phyloP scores from a whole-genome alignment of 1,139 yeast species.

The Torulaspora globosa region DNA sequence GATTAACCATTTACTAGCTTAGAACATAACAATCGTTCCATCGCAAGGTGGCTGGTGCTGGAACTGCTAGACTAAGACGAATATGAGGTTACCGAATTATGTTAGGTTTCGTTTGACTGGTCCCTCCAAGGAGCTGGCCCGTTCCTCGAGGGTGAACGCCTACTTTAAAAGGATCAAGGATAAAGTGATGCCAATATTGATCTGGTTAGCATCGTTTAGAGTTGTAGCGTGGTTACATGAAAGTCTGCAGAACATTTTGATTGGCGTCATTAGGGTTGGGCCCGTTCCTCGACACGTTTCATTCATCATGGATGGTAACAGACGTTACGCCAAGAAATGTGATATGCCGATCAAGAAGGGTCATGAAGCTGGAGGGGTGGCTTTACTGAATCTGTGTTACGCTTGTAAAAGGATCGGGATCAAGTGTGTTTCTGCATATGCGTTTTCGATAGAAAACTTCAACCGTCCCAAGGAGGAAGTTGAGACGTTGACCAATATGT shows the following conservation, averaged over 20 bases:
- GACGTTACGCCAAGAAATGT: conserved; percentile 72
- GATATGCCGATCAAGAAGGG: conserved; percentile 76
- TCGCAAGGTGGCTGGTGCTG: not conserved
- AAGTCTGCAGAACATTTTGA: conserved; percentile 44
- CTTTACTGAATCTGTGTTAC: conserved; percentile 50
- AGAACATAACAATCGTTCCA: not conserved
- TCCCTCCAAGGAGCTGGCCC: conserved; percentile 1
- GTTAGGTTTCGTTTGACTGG: conserved; percentile 4
- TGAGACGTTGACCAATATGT: conserved; percentile 73
- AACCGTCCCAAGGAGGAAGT: conserved; percentile 78
- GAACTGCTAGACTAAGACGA: not conserved
- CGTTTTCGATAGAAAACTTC: conserved; percentile 93
- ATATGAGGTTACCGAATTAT: conserved; percentile 3
- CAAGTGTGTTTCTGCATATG: conserved; percentile 78
- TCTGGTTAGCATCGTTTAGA: conserved; percentile 10
- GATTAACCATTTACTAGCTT: not conserved
- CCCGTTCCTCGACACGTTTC: conserved; percentile 86
- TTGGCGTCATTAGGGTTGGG: conserved; percentile 59
- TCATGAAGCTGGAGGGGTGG: conserved; percentile 82
- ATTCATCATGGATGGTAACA: conserved; percentile 94
- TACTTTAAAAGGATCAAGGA: not conserved
- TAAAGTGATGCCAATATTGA: not conserved
- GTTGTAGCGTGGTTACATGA: conserved; percentile 4
- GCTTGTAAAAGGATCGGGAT: conserved; percentile 56
- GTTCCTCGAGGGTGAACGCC: conserved; percentile 1